These are phyloP conservation scores for Thinopyrum elongatum DNA, from an alignment of 176 grass and related monocot species.

Conservation along the genomic window DNA sequence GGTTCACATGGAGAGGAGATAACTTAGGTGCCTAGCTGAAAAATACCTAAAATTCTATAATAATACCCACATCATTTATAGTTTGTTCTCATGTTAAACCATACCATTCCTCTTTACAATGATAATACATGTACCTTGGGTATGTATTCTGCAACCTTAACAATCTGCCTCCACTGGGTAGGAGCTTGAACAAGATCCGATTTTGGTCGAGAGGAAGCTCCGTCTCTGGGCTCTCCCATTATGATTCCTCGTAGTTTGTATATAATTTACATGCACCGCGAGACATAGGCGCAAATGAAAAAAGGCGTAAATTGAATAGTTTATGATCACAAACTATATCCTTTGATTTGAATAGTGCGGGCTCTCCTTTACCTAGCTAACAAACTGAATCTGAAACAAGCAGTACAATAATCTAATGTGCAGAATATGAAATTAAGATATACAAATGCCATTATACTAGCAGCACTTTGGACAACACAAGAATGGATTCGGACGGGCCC, in stretches of 20 bases:
- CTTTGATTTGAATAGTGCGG: no score
- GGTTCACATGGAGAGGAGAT: not conserved
- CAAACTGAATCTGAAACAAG: no score
- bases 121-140: not conserved
- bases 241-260: not conserved
- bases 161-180: not conserved
- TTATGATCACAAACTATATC: not conserved
- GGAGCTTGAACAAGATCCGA: not conserved
- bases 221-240: not conserved
- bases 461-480: no score
- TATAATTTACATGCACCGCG: not conserved
- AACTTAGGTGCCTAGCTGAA: not conserved
- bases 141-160: not conserved
- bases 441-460: no score
- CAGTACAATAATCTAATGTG: no score
- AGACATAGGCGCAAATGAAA: not conserved
- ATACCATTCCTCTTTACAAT: not conserved
- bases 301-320: not conserved
- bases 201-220: no score
- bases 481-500: no score
- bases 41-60: no score
- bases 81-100: no score
- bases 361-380: no score
- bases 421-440: no score
- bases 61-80: no score